Evolutionary conservation across 768 basidiomycete species (phyloP).

Genomic region (Auriscalpium microsporum): DNA sequence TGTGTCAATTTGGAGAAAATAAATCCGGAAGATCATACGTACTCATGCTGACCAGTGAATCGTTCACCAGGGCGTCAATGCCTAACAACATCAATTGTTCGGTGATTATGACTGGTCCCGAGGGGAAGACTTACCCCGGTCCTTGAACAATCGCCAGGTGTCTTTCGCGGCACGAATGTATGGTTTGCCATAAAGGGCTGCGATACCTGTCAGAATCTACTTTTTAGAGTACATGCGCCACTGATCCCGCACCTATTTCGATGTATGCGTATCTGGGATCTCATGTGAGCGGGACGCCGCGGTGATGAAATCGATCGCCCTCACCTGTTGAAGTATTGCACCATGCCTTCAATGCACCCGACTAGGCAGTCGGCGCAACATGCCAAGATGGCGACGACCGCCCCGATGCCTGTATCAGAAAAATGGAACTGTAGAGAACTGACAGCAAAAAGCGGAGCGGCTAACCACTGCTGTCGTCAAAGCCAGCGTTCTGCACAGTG

Average conservation of each 20-base stretch:
- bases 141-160: constrained; percentile 70
- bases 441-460: no score
- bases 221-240: background rate
- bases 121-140: constrained; percentile 39
- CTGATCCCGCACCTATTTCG: constrained; percentile 51
- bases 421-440: no score
- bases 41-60: constrained; percentile 76
- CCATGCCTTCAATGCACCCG: constrained; percentile 57
- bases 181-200: constrained; percentile 78
- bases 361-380: constrained; percentile 76
- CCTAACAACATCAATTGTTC: constrained; percentile 13
- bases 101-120: background rate
- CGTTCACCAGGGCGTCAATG: constrained; percentile 77
- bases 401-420: constrained; percentile 24
- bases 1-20: background rate
- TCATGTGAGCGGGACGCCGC: background rate
- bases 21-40: constrained; percentile 20
- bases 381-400: constrained; percentile 64
- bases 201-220: background rate
- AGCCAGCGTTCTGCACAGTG: constrained; percentile 48
- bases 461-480: constrained; percentile 27
- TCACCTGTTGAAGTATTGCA: constrained; percentile 75
- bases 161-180: constrained; percentile 77
- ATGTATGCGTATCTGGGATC: constrained; percentile 64
- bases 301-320: constrained; percentile 1